A percentile compares a stretch with the other conserved stretches of the same genome.
These are phyloP conservation scores for Kwoniella shivajii DNA, from an alignment of 1,284 basidiomycete genomes.

Conservation along the genomic window DNA sequence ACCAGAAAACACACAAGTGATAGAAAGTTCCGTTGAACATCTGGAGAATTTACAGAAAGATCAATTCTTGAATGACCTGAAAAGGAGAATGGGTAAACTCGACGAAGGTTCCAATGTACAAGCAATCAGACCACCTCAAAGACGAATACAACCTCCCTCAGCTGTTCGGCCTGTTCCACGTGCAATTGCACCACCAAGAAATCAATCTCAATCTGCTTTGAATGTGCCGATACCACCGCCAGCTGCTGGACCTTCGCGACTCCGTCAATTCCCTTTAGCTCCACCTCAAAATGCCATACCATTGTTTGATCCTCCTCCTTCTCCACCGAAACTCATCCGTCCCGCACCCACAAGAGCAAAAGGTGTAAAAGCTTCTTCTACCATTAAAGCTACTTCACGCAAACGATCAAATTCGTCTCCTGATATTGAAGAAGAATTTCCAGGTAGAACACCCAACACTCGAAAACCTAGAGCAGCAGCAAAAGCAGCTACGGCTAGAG, in stretches of 20 bases:
- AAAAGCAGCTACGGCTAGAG: conserved; percentile 5
- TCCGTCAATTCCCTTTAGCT: neutral
- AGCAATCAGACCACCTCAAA: neutral
- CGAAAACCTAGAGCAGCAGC: conserved; percentile 8
- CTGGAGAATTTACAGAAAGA: conserved; percentile 41
- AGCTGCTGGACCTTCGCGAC: conserved; percentile 1
- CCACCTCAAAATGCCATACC: neutral
- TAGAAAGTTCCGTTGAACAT: conserved; percentile 42
- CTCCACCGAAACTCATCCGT: neutral
- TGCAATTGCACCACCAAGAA: neutral
- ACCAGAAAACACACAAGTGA: conserved; percentile 39
- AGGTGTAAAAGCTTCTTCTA: neutral
- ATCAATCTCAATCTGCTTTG: neutral
- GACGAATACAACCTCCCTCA: neutral
- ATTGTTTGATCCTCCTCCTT: conserved; percentile 1
- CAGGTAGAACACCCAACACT: neutral
- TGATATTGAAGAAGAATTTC: neutral
- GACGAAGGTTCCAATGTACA: neutral
- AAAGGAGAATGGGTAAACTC: conserved; percentile 29
- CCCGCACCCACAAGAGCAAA: neutral
- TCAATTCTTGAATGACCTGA: conserved; percentile 33
- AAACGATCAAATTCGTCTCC: neutral
- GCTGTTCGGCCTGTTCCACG: conserved; percentile 3
- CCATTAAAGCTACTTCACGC: neutral
- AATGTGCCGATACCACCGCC: neutral